A percentile compares a stretch with the other conserved stretches of the same genome.
Conservation (phyloP, 1,284 basidiomycete genomes). For the Cryptococcus deneoformans region DNA sequence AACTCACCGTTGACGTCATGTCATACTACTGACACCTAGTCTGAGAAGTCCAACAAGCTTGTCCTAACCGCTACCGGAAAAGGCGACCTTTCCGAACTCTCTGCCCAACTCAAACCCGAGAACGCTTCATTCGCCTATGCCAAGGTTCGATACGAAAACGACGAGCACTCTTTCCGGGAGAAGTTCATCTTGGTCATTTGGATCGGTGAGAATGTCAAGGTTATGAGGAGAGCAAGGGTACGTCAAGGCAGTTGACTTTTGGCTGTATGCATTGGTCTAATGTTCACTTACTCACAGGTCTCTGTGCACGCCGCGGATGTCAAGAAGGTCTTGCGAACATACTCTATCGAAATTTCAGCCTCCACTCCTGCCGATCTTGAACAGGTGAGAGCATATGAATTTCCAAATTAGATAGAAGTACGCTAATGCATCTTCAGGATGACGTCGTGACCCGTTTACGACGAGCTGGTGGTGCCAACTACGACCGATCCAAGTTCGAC, state of each 20-base stretch:
- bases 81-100: constrained; percentile 72
- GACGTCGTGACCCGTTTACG: constrained; percentile 40
- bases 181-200: constrained; percentile 88
- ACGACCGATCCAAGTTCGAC: constrained; percentile 48
- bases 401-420: not conserved
- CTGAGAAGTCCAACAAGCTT: constrained; percentile 79
- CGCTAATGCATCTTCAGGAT: constrained; percentile 17
- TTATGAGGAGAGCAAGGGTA: constrained; percentile 89
- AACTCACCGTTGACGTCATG: too few relatives aligned
- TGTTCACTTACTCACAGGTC: constrained; percentile 55
- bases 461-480: constrained; percentile 47
- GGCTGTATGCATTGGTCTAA: not conserved
- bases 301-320: constrained; percentile 85
- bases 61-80: constrained; percentile 70
- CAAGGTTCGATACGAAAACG: constrained; percentile 75
- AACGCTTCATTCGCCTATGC: constrained; percentile 80
- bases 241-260: constrained; percentile 25
- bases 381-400: constrained; percentile 56
- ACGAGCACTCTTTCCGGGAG: constrained; percentile 68
- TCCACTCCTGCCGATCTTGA: constrained; percentile 74
- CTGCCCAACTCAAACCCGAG: constrained; percentile 65
- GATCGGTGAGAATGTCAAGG: constrained; percentile 80
- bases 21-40: constrained; percentile 46
- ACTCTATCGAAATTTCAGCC: constrained; percentile 81
- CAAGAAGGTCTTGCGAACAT: constrained; percentile 71